Percentiles rank a stretch among this genome's conserved stretches.
Evolutionary conservation across 148 eudicot genomes (phyloP).

Genomic region (Agrostemma githago): DNA sequence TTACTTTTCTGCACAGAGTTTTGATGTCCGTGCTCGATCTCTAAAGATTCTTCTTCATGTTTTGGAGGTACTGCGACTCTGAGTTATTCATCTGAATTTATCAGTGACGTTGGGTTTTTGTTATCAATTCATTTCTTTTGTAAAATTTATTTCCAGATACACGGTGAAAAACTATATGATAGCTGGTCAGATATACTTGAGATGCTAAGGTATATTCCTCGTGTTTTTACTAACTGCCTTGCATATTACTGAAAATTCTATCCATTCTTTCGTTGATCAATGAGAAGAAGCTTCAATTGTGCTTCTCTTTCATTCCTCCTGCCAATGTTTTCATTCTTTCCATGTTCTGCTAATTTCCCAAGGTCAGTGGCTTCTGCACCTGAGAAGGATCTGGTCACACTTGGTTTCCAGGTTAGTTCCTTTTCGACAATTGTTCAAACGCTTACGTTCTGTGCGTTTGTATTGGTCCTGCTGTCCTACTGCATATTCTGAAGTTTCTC

Average conservation of each 20-base stretch:
- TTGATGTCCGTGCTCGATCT: constrained; percentile 82
- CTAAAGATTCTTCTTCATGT: constrained; percentile 92
- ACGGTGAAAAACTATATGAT: constrained; percentile 79
- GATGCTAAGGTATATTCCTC: constrained; percentile 57
- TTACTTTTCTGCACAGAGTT: constrained; percentile 60
- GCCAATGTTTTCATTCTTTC: constrained; percentile 10
- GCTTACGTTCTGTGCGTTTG: not conserved
- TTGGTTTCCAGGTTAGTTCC: constrained; percentile 84
- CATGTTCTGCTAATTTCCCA: constrained; percentile 19
- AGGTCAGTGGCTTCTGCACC: constrained; percentile 85
- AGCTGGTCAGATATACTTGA: constrained; percentile 97
- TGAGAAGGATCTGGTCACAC: constrained; percentile 88
- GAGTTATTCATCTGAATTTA: constrained; percentile 6
- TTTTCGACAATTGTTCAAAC: not conserved
- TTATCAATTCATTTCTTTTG: constrained; percentile 11
- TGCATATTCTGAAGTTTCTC: not conserved
- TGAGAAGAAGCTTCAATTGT: not conserved
- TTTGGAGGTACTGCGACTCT: constrained; percentile 57
- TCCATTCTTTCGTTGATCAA: constrained; percentile 14
- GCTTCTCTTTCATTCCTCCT: not conserved
- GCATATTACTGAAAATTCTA: constrained; percentile 14
- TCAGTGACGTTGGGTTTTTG: constrained; percentile 6
- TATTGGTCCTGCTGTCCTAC: constrained; percentile 6
- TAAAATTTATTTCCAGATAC: constrained; percentile 50
- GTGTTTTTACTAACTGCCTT: not conserved